Percentiles rank a stretch among this genome's conserved stretches.
phyloP scores from a whole-genome alignment of 2,329 filamentous ascomycete species.

The Stylonectria norvegica region DNA sequence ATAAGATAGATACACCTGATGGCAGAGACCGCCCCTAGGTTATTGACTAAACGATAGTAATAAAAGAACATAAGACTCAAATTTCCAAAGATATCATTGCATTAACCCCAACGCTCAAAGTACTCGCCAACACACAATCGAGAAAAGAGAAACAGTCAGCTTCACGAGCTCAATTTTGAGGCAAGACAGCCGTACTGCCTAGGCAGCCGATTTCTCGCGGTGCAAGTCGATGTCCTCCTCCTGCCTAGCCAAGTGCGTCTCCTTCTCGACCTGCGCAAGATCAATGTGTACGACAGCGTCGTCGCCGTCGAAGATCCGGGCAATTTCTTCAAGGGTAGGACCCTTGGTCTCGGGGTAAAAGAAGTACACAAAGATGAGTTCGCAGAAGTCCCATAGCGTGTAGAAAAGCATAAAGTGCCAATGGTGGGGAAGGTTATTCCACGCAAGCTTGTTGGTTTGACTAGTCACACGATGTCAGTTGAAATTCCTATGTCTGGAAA shows the following conservation, averaged over 20 bases:
- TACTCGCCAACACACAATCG: not conserved
- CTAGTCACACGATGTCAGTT: constrained; percentile 27
- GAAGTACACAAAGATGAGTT: constrained; percentile 61
- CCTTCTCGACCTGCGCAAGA: constrained; percentile 54
- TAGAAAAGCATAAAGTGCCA: constrained; percentile 68
- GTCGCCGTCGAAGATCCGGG: constrained; percentile 67
- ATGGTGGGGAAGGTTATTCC: constrained; percentile 55
- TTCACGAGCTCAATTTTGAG: not conserved
- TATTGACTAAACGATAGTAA: too few relatives aligned
- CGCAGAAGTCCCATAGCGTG: constrained; percentile 58
- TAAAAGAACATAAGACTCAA: too few relatives aligned
- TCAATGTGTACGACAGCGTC: constrained; percentile 54
- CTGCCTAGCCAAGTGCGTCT: constrained; percentile 31
- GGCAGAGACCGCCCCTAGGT: too few relatives aligned
- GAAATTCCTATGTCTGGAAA: not conserved
- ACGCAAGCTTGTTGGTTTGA: constrained; percentile 62
- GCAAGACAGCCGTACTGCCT: not conserved
- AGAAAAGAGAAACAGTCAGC: not conserved
- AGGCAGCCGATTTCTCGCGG: constrained; percentile 15
- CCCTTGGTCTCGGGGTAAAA: constrained; percentile 69
- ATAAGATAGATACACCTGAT: too few relatives aligned
- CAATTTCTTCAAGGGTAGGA: constrained; percentile 59
- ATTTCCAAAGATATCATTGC: not conserved
- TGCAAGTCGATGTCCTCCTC: constrained; percentile 20
- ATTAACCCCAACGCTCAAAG: constrained; percentile 1